A percentile compares a stretch with the other conserved stretches of the same genome.
phyloP scores from a whole-genome alignment of 192 early-diverging fungal genomes.

The Haplosporangium gracile region DNA sequence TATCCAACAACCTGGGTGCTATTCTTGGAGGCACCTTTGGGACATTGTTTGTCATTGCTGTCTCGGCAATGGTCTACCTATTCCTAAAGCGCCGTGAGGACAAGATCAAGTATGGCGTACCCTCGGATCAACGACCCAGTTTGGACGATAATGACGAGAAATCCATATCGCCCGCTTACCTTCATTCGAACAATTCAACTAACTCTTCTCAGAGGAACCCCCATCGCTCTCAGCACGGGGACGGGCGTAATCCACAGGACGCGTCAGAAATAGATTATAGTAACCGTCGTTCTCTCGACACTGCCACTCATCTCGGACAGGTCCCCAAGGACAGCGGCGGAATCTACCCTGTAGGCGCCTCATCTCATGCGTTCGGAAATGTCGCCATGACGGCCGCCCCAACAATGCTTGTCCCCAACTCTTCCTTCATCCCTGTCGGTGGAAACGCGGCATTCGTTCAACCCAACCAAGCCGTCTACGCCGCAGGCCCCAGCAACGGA shows the following conservation, averaged over 20 bases:
- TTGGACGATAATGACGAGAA: neutral
- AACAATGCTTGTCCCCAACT: neutral
- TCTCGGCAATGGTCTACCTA: conserved; percentile 15
- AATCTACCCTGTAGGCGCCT: neutral
- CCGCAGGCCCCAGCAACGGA: neutral
- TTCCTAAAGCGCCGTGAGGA: conserved; percentile 20
- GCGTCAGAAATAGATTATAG: neutral
- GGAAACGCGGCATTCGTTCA: neutral
- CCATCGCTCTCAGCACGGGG: neutral
- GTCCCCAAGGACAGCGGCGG: neutral
- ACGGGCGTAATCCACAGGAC: conserved; percentile 1
- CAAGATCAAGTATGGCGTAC: neutral
- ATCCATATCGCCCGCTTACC: neutral
- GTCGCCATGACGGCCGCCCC: neutral
- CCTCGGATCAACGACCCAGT: conserved; percentile 9
- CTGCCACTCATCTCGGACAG: too few relatives aligned
- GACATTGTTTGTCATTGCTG: conserved; percentile 21
- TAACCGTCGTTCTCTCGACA: neutral
- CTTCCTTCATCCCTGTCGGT: neutral
- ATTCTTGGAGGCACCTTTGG: conserved; percentile 49
- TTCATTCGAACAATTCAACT: neutral
- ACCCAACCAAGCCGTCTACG: neutral
- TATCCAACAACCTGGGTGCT: conserved; percentile 26
- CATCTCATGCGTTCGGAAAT: neutral
- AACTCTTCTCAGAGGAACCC: neutral